Base-by-base conservation (phyloP, 2,329 filamentous ascomycete genomes). In the Cytospora piceicola region DNA sequence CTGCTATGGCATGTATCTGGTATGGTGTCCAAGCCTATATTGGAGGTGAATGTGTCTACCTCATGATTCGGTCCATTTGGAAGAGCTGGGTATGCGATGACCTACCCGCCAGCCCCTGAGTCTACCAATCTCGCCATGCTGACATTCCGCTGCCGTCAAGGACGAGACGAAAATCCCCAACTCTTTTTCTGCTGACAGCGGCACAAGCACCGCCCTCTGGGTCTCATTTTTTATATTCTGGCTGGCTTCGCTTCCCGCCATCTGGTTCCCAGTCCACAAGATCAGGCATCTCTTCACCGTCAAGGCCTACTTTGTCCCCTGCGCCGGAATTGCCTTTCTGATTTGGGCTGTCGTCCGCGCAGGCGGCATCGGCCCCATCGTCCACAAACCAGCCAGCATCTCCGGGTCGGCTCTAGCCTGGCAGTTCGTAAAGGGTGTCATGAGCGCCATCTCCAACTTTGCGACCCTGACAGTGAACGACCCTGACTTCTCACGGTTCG, bases 51-150 rank as follows among this genome's bases (percentile, higher is more conserved):
- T 97, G 93, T 71, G 89, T 97, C 5, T 93, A 93, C 69, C 80
- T 97, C 66, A 96, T 97, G 92, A 94, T 97, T 68, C 84, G 89
- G 56, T 81, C 91, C 4, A 94, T 97, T 74, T 97, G 92, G 92
- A 85, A 81, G 67, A 84, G 82, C 58, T 91, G 86, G 85, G 80
- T 84, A 71, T 72, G 82, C 72, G 6, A n/a, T n/a, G 11, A n/a
- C 11, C 11, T n/a, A 49, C 22, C 46, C n/a, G 46, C 2, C n/a
- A 59, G 14, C n/a, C 42, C 46, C 46, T 24, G n/a, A 49, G n/a
- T 49, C 27, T 9, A 22, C 17, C 9, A 53, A 51, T 29, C 20
- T 27, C 9, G 2, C 20, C 30, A 11, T 42, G 22, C 70, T 69
- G 29, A 69, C 68, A 65, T n/a, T n/a, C n/a, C n/a, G n/a, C 55